Evolutionary conservation across 2,329 filamentous ascomycete species (phyloP).

Genomic region (Arthrobotrys sinensis): DNA sequence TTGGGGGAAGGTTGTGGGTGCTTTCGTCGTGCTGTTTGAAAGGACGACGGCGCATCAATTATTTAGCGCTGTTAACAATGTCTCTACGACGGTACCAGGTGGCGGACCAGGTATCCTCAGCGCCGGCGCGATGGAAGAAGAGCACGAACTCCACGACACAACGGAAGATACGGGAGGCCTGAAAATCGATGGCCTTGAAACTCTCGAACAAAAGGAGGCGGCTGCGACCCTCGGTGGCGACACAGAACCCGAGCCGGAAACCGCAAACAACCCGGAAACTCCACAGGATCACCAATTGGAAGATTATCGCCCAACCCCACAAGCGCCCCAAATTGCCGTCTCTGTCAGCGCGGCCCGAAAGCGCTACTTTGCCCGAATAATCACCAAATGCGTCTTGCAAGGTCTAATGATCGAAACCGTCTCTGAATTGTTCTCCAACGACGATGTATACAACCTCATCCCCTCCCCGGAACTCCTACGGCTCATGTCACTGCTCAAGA

Average conservation of each 20-base stretch:
- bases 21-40: constrained; percentile 96
- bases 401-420: constrained; percentile 99
- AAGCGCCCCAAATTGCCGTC: constrained; percentile 76
- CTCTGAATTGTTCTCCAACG: constrained; percentile 97
- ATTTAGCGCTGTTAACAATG: constrained; percentile 78
- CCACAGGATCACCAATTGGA: constrained; percentile 73
- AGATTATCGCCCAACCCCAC: constrained; percentile 85
- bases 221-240: constrained; percentile 62
- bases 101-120: constrained; percentile 65
- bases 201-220: constrained; percentile 64
- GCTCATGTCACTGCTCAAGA: constrained; percentile 94
- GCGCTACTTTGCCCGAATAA: constrained; percentile 99
- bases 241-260: constrained; percentile 17
- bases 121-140: constrained; percentile 34
- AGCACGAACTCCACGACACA: constrained; percentile 44
- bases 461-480: constrained; percentile 90
- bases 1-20: constrained; percentile 94
- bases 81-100: constrained; percentile 69
- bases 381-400: constrained; percentile 97
- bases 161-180: constrained; percentile 71
- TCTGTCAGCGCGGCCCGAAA: constrained; percentile 92
- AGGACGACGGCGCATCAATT: constrained; percentile 94
- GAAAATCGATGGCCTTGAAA: constrained; percentile 73
- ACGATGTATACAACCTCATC: constrained; percentile 92
- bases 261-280: constrained; percentile 53